Evolutionary conservation across 2,329 filamentous ascomycete genomes (phyloP).

Genomic region (Didymella lethalis): DNA sequence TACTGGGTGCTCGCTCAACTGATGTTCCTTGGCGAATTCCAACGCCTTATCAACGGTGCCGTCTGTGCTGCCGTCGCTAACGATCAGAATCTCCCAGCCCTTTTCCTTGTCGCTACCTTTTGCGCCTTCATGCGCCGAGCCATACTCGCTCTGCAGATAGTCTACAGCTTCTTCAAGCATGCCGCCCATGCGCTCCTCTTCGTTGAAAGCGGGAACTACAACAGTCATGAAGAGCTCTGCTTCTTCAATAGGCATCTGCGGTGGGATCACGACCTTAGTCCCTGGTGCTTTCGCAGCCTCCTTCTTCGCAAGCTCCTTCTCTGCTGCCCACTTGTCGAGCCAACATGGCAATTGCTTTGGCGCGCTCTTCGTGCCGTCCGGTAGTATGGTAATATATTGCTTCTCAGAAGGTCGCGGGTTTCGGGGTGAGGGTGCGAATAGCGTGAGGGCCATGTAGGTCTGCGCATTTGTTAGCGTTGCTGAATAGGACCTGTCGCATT

Average conservation of each 20-base stretch:
- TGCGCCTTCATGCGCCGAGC: constrained; percentile 54
- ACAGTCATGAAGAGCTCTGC: constrained; percentile 87
- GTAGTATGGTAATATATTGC: constrained; percentile 77
- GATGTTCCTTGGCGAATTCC: constrained; percentile 76
- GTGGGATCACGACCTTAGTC: constrained; percentile 32
- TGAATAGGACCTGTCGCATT: background rate
- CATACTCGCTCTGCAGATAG: constrained; percentile 82
- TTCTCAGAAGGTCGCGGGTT: constrained; percentile 79
- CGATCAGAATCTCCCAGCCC: constrained; percentile 91
- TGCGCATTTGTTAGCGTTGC: constrained; percentile 41
- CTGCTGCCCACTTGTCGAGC: constrained; percentile 77
- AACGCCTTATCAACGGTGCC: constrained; percentile 81
- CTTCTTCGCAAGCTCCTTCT: constrained; percentile 57
- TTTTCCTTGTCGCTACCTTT: constrained; percentile 74
- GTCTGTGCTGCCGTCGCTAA: constrained; percentile 90
- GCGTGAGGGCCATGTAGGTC: constrained; percentile 73
- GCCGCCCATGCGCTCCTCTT: constrained; percentile 79
- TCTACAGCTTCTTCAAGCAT: constrained; percentile 91
- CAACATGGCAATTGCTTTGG: constrained; percentile 78
- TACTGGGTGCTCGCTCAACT: constrained; percentile 56
- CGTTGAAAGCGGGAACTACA: constrained; percentile 95
- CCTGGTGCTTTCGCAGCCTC: constrained; percentile 37
- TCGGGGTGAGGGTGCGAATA: constrained; percentile 84
- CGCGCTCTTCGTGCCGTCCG: constrained; percentile 65
- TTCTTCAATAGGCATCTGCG: constrained; percentile 69